These are phyloP conservation scores for Fusarium liriodendri DNA, from an alignment of 2,329 filamentous ascomycete species.

Conservation along the genomic window DNA sequence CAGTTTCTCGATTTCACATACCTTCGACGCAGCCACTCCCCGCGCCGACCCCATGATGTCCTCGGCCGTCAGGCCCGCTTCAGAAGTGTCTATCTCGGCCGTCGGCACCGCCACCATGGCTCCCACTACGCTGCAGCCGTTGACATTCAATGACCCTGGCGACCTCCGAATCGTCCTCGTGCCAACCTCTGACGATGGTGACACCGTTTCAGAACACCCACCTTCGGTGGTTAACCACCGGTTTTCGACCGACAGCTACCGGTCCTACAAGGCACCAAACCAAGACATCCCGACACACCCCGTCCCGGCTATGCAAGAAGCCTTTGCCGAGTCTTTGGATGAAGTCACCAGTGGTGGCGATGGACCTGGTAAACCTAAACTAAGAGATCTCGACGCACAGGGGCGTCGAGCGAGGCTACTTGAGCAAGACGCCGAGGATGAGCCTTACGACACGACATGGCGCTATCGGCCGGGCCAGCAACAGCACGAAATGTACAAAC, in stretches of 20 bases:
- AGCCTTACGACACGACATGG: slow-evolving; percentile 80
- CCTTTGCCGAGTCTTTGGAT: slow-evolving; percentile 84
- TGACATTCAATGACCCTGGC: slow-evolving; percentile 43
- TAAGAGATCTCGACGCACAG: slow-evolving; percentile 66
- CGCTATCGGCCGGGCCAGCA: slow-evolving; percentile 78
- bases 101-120: slow-evolving; percentile 45
- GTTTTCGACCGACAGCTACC: slow-evolving; percentile 36
- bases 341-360: slow-evolving; percentile 69
- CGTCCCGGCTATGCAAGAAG: slow-evolving; percentile 79
- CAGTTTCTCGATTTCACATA: slow-evolving; percentile 20
- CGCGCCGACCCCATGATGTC: slow-evolving; percentile 34
- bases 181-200: slow-evolving; percentile 37
- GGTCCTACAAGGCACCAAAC: slow-evolving; percentile 34
- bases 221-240: slow-evolving; percentile 29
- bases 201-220: slow-evolving; percentile 15
- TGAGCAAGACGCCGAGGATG: slow-evolving; percentile 74
- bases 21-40: slow-evolving; percentile 11
- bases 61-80: slow-evolving; percentile 38
- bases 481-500: slow-evolving; percentile 89
- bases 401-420: slow-evolving; percentile 74
- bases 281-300: slow-evolving; percentile 66
- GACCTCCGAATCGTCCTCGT: slow-evolving; percentile 47
- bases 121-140: slow-evolving; percentile 44
- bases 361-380: slow-evolving; percentile 60
- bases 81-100: slow-evolving; percentile 39